Evolutionary conservation across 192 early-diverging fungal genomes (phyloP).

Genomic region (Umbelopsis sp.): DNA sequence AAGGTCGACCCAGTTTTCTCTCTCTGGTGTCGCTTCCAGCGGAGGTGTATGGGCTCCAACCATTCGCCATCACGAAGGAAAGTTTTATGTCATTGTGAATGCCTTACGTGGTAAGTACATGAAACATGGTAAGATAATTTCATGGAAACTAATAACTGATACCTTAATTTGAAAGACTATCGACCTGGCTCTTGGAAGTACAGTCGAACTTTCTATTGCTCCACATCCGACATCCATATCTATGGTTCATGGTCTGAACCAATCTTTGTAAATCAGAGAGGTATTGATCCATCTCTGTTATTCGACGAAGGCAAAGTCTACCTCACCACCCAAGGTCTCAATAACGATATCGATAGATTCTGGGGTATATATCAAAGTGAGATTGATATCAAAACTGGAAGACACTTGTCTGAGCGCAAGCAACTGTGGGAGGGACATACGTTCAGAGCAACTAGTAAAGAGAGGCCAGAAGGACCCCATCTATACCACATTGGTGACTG

Average conservation of each 20-base stretch:
- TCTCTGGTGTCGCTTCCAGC: constrained; percentile 9
- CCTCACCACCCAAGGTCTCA: constrained; percentile 2
- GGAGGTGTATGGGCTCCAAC: constrained; percentile 24
- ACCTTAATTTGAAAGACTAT: neutral
- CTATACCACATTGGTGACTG: neutral
- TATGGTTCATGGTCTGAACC: constrained; percentile 26
- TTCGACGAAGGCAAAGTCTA: constrained; percentile 23
- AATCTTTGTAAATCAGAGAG: constrained; percentile 13
- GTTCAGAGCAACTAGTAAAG: neutral
- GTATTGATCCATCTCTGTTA: constrained; percentile 26
- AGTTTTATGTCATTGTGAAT: constrained; percentile 25
- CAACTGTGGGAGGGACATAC: constrained; percentile 19
- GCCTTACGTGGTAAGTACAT: neutral
- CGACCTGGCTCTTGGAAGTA: neutral
- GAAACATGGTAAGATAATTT: neutral
- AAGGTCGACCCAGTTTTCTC: constrained; percentile 8
- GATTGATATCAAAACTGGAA: constrained; percentile 23
- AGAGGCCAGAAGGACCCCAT: constrained; percentile 18
- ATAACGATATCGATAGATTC: neutral
- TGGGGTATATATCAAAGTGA: constrained; percentile 27
- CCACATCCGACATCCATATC: constrained; percentile 15
- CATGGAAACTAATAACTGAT: neutral
- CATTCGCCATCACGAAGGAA: constrained; percentile 18
- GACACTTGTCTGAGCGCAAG: neutral
- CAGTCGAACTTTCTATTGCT: constrained; percentile 25